Base-by-base conservation (phyloP, 2,329 filamentous ascomycete species). In the Neonectria faginata region DNA sequence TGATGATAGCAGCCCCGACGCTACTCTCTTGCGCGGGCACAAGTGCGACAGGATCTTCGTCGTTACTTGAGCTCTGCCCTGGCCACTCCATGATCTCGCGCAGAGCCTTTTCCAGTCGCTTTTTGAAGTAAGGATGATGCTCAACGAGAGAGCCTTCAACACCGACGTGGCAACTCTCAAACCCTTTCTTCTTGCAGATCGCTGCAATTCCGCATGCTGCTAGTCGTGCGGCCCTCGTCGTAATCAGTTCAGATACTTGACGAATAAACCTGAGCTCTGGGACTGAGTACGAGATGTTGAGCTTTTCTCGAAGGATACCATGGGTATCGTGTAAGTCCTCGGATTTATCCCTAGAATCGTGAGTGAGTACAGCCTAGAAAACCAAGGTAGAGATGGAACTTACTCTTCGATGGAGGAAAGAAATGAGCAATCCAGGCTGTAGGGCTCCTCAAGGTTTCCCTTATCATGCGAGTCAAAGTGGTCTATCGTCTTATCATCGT, bases 111-210 rank as follows among this genome's bases (percentile, higher is more conserved):
- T 96, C 95, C 60, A 95, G 94, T 58, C 96, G 91, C 62, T 90
- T 88, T 85, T 97, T 97, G 88, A 99, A 99, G 82, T 97, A 92
- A 12, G 96, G 96, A 82, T 99, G 99, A 80, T 98, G 98, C 86
- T 97, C 97, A 85, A 99, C 98, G 58, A 99, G 95, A 18, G 93
- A 97, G 39, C 96, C 96, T 77, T 99, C 96, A 55, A 96, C 96
- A 74, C 96, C 96, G 44, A 99, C 96, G 79, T 98, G 96, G 83
- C 93, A 97, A 41, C 88, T 86, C 75, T 91, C 82, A 80, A 94
- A 95, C 71, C 88, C 87, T 88, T 97, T 98, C 90, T 98, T 98
- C 83, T 91, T 97, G 87, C 92, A 94, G 76, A 99, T 97, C 63
- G 95, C 96, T 14, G 95, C 94, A 58, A 98, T 93, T 81, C 96